Evolutionary conservation across 2,329 filamentous ascomycete species (phyloP), one percentile per base, ranked within the genome.

Genomic region (Monilinia aucupariae): DNA sequence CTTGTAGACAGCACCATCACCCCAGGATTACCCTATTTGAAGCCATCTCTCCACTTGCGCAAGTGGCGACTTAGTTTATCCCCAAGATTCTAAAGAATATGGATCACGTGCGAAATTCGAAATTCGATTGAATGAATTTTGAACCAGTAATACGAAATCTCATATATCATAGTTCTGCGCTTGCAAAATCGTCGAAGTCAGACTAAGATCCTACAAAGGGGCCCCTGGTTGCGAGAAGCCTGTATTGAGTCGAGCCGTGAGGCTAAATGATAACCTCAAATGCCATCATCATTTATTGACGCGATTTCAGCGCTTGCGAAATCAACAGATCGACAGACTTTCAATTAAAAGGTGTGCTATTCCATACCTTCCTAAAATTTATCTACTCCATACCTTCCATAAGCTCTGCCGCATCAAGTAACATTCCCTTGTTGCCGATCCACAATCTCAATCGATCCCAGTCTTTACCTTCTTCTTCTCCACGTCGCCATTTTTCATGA

Each of bases 401-500:
- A 71, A 97, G 82, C 73, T 93, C 90, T 20, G 91, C 87, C 68
- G 88, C 87, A 76, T 99, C 94, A 59, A 99, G 78, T 68, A 96
- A 82, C 93, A 97, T 97, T 34, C 90, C 89, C 72, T 89, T 87
- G 71, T 89, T 82, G 45, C 90, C 85, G 70, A 92, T 85, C 77
- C 91, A 94, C 77, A 97, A 90, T 68, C 87, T 85, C 67, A 99
- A 79, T 39, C 83, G 84, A 70, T 96, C 88, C 91, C 94, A 99
- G 66, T 97, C 93, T 60, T 86, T 82, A 0, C 94, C 93, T 68
- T 92, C 89, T 77, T 99, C 94, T 73, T 97, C 92, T 1, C 94
- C 94, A 72, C 90, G 84, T 73, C 87, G 86, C 78, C 84, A 87
- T 34, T 80, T 76, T 74, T 96, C 90, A 71, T 88, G 88, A 77